Percentiles rank a stretch among this genome's conserved stretches.
Evolutionary conservation across 2,329 filamentous ascomycete genomes (phyloP).

Genomic region (Neoarthrinium moseri): DNA sequence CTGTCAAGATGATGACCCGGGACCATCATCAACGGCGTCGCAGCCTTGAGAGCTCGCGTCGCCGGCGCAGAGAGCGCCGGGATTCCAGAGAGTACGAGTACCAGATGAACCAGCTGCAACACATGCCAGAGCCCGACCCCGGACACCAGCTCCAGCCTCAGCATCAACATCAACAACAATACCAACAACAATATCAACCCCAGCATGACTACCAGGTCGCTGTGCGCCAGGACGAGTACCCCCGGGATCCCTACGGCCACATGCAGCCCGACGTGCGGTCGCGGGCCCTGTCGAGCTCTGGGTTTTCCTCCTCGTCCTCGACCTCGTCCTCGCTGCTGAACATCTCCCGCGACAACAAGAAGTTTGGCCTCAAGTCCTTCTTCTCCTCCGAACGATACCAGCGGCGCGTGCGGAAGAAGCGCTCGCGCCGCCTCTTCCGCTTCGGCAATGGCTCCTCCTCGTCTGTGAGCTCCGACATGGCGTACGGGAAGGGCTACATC

Average conservation of each 20-base stretch:
- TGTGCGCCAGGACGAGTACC: neutral
- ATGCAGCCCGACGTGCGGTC: slow-evolving; percentile 12
- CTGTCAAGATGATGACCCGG: slow-evolving; percentile 46
- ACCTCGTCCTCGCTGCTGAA: slow-evolving; percentile 63
- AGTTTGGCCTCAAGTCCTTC: slow-evolving; percentile 59
- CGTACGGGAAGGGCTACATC: slow-evolving; percentile 63
- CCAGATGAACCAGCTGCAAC: slow-evolving; percentile 21
- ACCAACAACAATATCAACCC: slow-evolving; percentile 18
- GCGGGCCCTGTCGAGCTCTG: slow-evolving; percentile 27
- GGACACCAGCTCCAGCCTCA: slow-evolving; percentile 19
- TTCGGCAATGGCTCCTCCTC: slow-evolving; percentile 65
- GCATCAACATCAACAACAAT: slow-evolving; percentile 27
- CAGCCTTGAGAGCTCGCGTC: slow-evolving; percentile 54
- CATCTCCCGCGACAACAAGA: slow-evolving; percentile 56
- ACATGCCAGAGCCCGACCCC: slow-evolving; percentile 19
- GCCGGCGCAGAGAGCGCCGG: slow-evolving; percentile 45
- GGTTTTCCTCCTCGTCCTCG: slow-evolving; percentile 22
- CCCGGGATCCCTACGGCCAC: slow-evolving; percentile 2
- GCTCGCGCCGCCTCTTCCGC: slow-evolving; percentile 49
- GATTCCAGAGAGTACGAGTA: slow-evolving; percentile 38
- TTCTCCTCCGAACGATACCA: slow-evolving; percentile 54
- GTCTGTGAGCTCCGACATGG: slow-evolving; percentile 66
- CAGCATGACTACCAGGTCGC: slow-evolving; percentile 11
- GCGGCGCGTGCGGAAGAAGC: slow-evolving; percentile 40
- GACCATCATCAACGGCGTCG: slow-evolving; percentile 50